Evolutionary conservation across 192 early-diverging fungal genomes (phyloP), one percentile per base, ranked within the genome.

Genomic region (Irineochytrium annulatum): DNA sequence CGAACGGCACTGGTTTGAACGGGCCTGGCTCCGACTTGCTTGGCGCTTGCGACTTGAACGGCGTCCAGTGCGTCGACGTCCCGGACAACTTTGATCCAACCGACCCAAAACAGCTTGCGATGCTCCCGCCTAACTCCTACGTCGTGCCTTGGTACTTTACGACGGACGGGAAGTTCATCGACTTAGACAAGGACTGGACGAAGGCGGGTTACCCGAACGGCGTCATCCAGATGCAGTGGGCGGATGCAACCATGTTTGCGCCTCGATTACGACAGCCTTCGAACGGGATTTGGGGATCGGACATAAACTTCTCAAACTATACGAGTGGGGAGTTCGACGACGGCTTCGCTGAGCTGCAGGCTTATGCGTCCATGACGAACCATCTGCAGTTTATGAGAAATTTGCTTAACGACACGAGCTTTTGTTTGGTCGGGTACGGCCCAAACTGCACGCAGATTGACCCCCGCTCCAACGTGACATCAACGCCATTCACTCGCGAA

Each of bases 401-500:
- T 16, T 32, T 65, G 26, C 8, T 58, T 37, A 28, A 28, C 19
- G 59, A 61, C 34, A 5, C 46, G 6, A 56, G 58, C 31, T 61
- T 61, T 32, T 61, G 59, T 35, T n/a, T 61, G 53, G 29, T 59
- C 22, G 59, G 59, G 19, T 6, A 19, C 4, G 59, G 59, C 24
- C 51, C 53, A 39, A 56, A 56, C 43, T 61, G 59, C 24, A 59
- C 49, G 5, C 11, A 39, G 11, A 11, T 19, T 13, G 59, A 61
- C 29, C 31, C 59, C 3, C 22, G 30, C 17, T 14, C 13, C 16
- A 61, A 61, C 28, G 5, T 52, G 8, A 52, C 44, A 8, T 8
- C 49, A 59, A 61, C 59, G 5, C 52, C 54, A 13, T 34, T 13
- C 22, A 75, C 79, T 22, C 64, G 72, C 16, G 67, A 45, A 28